A percentile compares a stretch with the other conserved stretches of the same genome.
phyloP scores from a whole-genome alignment of 2,329 filamentous ascomycete genomes.

The Arthrinium puccinioides region DNA sequence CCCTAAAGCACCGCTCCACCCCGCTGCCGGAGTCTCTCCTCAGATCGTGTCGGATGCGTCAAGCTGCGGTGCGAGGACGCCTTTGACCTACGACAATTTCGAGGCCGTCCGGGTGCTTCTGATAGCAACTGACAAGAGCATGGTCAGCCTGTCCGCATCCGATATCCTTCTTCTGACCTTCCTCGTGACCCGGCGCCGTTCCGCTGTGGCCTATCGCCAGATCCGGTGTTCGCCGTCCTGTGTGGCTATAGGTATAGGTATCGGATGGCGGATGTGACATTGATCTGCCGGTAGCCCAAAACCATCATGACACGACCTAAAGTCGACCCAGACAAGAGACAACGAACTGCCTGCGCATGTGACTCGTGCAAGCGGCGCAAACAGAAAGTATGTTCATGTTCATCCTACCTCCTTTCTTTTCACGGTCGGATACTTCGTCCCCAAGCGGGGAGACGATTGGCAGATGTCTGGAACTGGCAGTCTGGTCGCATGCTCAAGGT shows the following conservation, averaged over 20 bases:
- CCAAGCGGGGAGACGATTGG: too few species aligned
- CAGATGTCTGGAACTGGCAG: too few species aligned
- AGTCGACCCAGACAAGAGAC: conserved; percentile 51
- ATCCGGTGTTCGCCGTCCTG: conserved; percentile 16
- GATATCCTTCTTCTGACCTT: conserved; percentile 18
- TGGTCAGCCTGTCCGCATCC: conserved; percentile 20
- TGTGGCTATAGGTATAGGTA: conserved; percentile 17
- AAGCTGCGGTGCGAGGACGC: too few species aligned
- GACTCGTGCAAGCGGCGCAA: conserved; percentile 59
- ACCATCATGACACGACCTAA: conserved; percentile 41
- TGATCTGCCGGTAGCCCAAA: conserved; percentile 15
- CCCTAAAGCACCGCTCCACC: too few species aligned
- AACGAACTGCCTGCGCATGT: conserved; percentile 57
- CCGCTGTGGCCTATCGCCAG: conserved; percentile 17
- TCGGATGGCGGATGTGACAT: conserved; percentile 27
- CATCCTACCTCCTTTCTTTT: too few species aligned
- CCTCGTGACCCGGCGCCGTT: conserved; percentile 20
- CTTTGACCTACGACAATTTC: too few species aligned
- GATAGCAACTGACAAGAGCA: too few species aligned
- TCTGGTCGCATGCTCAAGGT: too few species aligned
- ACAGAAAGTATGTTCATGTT: conserved; percentile 49
- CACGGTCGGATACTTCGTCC: too few species aligned
- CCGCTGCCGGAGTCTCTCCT: too few species aligned
- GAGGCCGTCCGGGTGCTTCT: too few species aligned
- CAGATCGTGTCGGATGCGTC: too few species aligned